Percentiles rank a stretch among this genome's conserved stretches.
Evolutionary conservation across 2,329 filamentous ascomycete species (phyloP).

Genomic region (Falciphora oryzae): DNA sequence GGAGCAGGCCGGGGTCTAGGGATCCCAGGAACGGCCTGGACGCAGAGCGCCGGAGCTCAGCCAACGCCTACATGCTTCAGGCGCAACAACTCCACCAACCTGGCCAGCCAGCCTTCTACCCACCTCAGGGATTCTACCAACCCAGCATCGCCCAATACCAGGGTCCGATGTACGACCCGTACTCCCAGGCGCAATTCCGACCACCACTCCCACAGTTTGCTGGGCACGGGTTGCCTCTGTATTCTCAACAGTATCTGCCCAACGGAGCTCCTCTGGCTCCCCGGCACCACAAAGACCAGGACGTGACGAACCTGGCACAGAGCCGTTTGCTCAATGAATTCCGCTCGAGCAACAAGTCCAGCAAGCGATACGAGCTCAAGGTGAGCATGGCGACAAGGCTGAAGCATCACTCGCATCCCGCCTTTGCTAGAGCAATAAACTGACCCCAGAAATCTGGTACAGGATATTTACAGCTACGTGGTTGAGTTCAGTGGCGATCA

Average conservation of each 20-base stretch:
- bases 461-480: slow-evolving; percentile 80
- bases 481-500: slow-evolving; percentile 96
- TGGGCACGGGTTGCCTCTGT: slow-evolving; percentile 18
- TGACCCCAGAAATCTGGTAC: neutral
- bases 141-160: slow-evolving; percentile 21
- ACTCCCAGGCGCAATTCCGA: slow-evolving; percentile 26
- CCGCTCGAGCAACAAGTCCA: slow-evolving; percentile 65
- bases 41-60: slow-evolving; percentile 1
- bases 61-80: slow-evolving; percentile 5
- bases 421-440: neutral
- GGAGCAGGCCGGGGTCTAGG: slow-evolving; percentile 30
- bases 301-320: slow-evolving; percentile 55
- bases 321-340: slow-evolving; percentile 78
- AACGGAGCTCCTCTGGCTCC: slow-evolving; percentile 24
- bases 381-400: slow-evolving; percentile 28
- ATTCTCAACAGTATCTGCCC: slow-evolving; percentile 18
- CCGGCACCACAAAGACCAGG: slow-evolving; percentile 46
- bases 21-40: slow-evolving; percentile 22
- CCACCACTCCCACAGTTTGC: slow-evolving; percentile 28
- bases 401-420: neutral
- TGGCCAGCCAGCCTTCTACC: slow-evolving; percentile 6
- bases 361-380: slow-evolving; percentile 72
- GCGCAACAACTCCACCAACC: neutral
- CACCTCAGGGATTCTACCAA: slow-evolving; percentile 5
- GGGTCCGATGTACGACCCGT: slow-evolving; percentile 31